Percentiles rank a stretch among this genome's conserved stretches.
Evolutionary conservation across 2,329 filamentous ascomycete species (phyloP).

Genomic region (Pseudopithomyces maydicus): DNA sequence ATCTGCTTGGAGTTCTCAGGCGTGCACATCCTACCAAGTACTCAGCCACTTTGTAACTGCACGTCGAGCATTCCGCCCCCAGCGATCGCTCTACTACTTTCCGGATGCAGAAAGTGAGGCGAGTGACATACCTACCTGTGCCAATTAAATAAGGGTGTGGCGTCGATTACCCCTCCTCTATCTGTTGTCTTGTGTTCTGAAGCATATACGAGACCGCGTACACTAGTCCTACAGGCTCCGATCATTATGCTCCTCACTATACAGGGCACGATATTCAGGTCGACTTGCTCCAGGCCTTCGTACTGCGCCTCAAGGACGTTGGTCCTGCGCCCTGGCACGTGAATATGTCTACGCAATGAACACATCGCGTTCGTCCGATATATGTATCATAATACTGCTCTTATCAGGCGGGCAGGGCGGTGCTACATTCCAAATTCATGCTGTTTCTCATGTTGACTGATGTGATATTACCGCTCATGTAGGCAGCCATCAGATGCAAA

Average conservation of each 20-base stretch:
- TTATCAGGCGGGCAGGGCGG: no score
- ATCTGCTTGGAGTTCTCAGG: background rate
- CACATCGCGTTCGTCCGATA: no score
- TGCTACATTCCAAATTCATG: no score
- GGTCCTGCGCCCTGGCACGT: background rate
- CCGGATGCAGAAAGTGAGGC: background rate
- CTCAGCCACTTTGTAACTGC: background rate
- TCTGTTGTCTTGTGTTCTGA: background rate
- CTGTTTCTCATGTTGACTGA: background rate
- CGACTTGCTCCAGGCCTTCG: background rate
- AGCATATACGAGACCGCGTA: background rate
- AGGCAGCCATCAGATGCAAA: background rate
- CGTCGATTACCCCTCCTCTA: background rate
- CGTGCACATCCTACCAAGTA: background rate
- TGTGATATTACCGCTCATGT: background rate
- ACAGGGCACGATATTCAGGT: background rate
- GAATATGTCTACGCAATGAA: no score
- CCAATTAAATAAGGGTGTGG: background rate
- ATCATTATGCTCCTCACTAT: background rate
- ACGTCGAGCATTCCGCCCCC: background rate
- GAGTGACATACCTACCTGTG: background rate
- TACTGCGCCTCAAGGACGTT: conserved; percentile 4
- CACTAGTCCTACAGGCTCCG: background rate
- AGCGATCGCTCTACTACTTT: background rate
- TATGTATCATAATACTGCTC: no score